Evolutionary conservation across 345 rosid species (phyloP).

Genomic region (Schrenkiella parvula): DNA sequence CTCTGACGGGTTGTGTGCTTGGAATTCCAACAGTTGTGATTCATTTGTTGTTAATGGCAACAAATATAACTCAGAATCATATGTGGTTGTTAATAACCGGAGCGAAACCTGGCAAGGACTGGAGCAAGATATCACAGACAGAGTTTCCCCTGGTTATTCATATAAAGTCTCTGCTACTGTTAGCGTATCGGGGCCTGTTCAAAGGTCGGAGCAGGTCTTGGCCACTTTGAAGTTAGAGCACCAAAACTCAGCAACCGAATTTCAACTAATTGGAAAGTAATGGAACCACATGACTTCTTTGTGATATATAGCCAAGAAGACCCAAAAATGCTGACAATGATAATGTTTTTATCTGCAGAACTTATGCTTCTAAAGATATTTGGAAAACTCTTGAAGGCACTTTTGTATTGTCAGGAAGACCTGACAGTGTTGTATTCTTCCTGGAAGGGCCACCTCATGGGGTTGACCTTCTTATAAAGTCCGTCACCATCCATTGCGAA

Average conservation of each 20-base stretch:
- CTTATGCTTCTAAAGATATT: slow-evolving; percentile 50
- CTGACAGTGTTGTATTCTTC: slow-evolving; percentile 66
- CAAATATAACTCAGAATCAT: slow-evolving; percentile 35
- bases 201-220: slow-evolving; percentile 53
- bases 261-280: slow-evolving; percentile 74
- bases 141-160: slow-evolving; percentile 49
- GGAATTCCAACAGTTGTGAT: slow-evolving; percentile 71
- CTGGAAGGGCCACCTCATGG: slow-evolving; percentile 95
- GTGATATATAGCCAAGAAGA: not conserved
- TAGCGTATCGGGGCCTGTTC: slow-evolving; percentile 63
- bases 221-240: slow-evolving; percentile 76
- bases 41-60: slow-evolving; percentile 54
- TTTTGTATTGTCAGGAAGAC: slow-evolving; percentile 58
- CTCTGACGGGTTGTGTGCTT: slow-evolving; percentile 60
- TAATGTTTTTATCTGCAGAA: slow-evolving; percentile 44
- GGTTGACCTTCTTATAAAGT: slow-evolving; percentile 63
- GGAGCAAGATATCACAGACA: slow-evolving; percentile 81
- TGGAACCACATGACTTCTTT: slow-evolving; percentile 2
- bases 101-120: slow-evolving; percentile 89
- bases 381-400: slow-evolving; percentile 82
- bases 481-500: slow-evolving; percentile 53
- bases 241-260: slow-evolving; percentile 46
- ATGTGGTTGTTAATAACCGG: slow-evolving; percentile 79
- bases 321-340: slow-evolving; percentile 1
- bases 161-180: slow-evolving; percentile 68